These are phyloP conservation scores for Tricholoma hemisulphureum DNA, from an alignment of 768 basidiomycete species.

Conservation along the genomic window DNA sequence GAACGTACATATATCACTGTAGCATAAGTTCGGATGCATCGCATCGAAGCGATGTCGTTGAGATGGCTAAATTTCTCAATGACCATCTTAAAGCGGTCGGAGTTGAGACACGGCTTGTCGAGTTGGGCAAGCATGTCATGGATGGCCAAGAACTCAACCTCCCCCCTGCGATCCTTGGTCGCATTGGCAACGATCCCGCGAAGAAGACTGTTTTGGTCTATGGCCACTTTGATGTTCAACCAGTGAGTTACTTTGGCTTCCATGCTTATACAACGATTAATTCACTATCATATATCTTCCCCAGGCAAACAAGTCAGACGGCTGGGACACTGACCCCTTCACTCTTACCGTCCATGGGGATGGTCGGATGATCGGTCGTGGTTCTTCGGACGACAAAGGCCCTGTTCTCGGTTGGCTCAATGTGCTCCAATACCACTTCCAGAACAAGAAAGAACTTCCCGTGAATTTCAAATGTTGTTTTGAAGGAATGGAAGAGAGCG, in stretches of 20 bases:
- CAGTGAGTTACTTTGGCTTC: slow-evolving; percentile 39
- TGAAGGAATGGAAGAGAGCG: slow-evolving; percentile 97
- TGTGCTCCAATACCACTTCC: slow-evolving; percentile 79
- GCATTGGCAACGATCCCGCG: slow-evolving; percentile 74
- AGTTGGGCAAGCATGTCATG: slow-evolving; percentile 72
- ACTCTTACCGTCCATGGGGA: slow-evolving; percentile 50
- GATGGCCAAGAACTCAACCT: slow-evolving; percentile 68
- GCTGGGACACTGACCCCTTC: slow-evolving; percentile 90
- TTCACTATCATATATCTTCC: background rate
- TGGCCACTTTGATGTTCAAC: slow-evolving; percentile 95
- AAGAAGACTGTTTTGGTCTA: slow-evolving; percentile 96
- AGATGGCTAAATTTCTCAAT: slow-evolving; percentile 85
- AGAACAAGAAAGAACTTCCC: slow-evolving; percentile 67
- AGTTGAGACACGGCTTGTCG: slow-evolving; percentile 68
- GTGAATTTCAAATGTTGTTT: slow-evolving; percentile 92
- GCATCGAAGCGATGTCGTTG: slow-evolving; percentile 72
- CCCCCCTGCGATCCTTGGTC: slow-evolving; percentile 82
- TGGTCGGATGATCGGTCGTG: slow-evolving; percentile 77
- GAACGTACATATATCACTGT: slow-evolving; percentile 5
- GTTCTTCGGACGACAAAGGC: slow-evolving; percentile 89
- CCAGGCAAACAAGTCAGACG: slow-evolving; percentile 58
- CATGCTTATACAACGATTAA: background rate
- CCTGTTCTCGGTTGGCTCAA: slow-evolving; percentile 89
- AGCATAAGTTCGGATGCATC: slow-evolving; percentile 72
- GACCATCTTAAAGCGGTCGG: slow-evolving; percentile 72